phyloP scores from a whole-genome alignment of 148 eudicot genomes.

The Rhododendron simsii region DNA sequence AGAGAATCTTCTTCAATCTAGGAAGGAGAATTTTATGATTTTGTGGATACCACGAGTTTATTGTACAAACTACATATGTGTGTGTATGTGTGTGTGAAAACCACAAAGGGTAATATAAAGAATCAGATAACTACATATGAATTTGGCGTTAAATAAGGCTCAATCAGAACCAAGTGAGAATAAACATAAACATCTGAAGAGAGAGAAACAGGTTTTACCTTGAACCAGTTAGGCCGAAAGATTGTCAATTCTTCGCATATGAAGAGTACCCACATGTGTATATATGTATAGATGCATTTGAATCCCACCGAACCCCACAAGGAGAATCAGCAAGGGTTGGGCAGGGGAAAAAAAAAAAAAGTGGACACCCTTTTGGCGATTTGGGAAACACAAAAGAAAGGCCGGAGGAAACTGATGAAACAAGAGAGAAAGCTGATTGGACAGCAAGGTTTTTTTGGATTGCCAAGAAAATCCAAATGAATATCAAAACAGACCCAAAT shows the following conservation, averaged over 20 bases:
- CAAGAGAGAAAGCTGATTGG: neutral
- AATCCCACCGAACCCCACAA: neutral
- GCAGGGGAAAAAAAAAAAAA: neutral
- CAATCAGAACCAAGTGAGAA: neutral
- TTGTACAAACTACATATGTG: neutral
- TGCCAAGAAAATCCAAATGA: neutral
- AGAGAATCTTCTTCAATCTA: neutral
- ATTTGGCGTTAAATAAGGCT: neutral
- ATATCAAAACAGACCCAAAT: neutral
- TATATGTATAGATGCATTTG: neutral
- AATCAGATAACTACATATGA: neutral
- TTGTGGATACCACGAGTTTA: neutral
- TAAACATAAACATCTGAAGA: neutral
- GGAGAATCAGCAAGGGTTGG: neutral
- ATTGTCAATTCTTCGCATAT: neutral
- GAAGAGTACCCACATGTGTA: slow-evolving; percentile 1
- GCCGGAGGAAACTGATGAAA: neutral
- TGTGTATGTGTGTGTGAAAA: neutral
- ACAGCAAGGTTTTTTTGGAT: neutral
- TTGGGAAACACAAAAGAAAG: neutral
- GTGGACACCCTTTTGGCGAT: neutral
- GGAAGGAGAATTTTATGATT: neutral
- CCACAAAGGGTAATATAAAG: neutral
- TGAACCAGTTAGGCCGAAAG: neutral
- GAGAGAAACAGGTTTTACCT: neutral